Percentiles rank a stretch among this genome's conserved stretches.
Conservation (phyloP, 257 asterid species). For the Salvia miltiorrhiza region DNA sequence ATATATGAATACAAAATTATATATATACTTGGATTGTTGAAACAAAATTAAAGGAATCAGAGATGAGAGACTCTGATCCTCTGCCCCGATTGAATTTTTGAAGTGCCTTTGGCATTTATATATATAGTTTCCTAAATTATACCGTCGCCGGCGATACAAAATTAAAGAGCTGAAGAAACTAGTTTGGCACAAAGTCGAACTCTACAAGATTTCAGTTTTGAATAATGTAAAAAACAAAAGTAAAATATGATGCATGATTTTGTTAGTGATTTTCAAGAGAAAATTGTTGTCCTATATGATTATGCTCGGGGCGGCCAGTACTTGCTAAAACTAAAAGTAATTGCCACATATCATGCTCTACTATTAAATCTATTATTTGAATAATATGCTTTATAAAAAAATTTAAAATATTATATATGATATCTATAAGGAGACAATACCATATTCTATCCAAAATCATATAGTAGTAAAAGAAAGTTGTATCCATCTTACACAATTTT, state of each 20-base stretch:
- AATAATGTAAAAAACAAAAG: background rate
- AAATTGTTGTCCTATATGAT: background rate
- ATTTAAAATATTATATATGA: no score
- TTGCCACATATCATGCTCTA: no score
- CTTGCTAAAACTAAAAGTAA: no score
- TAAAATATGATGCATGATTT: background rate
- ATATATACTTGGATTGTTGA: background rate
- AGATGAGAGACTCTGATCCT: background rate
- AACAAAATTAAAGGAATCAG: background rate
- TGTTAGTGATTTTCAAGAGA: background rate
- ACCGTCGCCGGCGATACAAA: background rate
- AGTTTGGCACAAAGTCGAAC: background rate
- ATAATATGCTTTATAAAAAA: no score
- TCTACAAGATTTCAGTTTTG: background rate
- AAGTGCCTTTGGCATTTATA: background rate
- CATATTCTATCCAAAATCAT: no score
- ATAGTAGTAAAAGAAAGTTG: no score
- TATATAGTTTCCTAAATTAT: background rate
- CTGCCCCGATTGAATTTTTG: no score
- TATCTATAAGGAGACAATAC: no score
- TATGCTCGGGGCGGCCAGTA: background rate
- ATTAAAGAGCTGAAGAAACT: background rate
- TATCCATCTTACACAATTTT: no score
- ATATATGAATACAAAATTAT: no score
- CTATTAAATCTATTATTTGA: no score